Percentiles rank a stretch among this genome's conserved stretches.
These are phyloP conservation scores for Pichia pseudocactophila DNA, from an alignment of 805 yeast genomes.

Conservation along the genomic window DNA sequence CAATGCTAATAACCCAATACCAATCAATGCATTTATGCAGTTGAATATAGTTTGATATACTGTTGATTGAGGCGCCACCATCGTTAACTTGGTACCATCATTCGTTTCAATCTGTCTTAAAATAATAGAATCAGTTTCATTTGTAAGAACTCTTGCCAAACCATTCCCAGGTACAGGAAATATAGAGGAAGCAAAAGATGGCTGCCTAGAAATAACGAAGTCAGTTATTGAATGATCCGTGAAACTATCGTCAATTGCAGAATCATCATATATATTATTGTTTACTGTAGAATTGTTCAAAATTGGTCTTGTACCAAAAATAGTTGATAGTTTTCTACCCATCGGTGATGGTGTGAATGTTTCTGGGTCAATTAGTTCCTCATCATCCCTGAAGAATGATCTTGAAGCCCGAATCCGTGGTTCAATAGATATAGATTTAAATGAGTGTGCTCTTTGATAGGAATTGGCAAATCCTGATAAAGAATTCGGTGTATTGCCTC, in stretches of 20 bases:
- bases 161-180: conserved; percentile 9
- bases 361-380: conserved; percentile 60
- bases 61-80: conserved; percentile 73
- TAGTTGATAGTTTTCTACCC: conserved; percentile 58
- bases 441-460: conserved; percentile 67
- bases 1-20: conserved; percentile 58
- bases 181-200: conserved; percentile 12
- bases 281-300: neutral
- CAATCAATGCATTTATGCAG: conserved; percentile 56
- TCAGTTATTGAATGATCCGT: conserved; percentile 25
- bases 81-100: conserved; percentile 62
- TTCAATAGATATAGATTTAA: conserved; percentile 43
- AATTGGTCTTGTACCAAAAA: conserved; percentile 24
- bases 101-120: conserved; percentile 52
- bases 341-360: conserved; percentile 55
- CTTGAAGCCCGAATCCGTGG: conserved; percentile 49
- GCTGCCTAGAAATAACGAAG: conserved; percentile 19
- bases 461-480: conserved; percentile 74
- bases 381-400: conserved; percentile 55
- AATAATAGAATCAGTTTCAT: conserved; percentile 23
- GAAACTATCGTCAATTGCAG: conserved; percentile 34
- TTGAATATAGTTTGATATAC: conserved; percentile 64
- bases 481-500: conserved; percentile 28
- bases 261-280: conserved; percentile 25
- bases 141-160: conserved; percentile 16